Evolutionary conservation across 495 filamentous ascomycete genomes (phyloP), one percentile per base, ranked within the genome.

Genomic region (Podospora australis): DNA sequence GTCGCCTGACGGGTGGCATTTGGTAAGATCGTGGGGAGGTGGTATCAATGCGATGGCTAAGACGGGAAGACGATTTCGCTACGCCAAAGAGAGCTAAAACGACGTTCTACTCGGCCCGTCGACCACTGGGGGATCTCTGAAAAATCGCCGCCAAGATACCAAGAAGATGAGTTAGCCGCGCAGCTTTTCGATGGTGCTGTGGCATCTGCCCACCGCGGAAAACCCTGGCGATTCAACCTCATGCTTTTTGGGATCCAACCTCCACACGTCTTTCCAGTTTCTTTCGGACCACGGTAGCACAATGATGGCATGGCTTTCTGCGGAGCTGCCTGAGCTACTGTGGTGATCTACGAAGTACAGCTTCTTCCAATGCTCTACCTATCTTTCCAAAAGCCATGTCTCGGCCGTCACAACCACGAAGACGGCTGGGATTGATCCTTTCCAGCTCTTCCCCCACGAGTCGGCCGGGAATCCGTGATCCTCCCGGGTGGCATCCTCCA

Each of bases 141-240:
- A 10, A 10, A 36, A 36, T n/a, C 22, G 2, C 21, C 41, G 53
- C 48, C 53, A 55, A 55, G 53, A 28, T n/a, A 6, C 52, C 57
- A 57, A 55, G 52, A 46, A 49, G 50, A 57, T 58, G 47, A 44
- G 41, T 47, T 64, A 60, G 62, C 56, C 62, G 59, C 62, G 59
- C 57, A 58, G 32, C 21, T 39, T 49, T 42, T 28, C 26, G 29
- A 32, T 35, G 34, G 36, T 26, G n/a, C 21, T 16, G 40, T 50
- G n/a, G 20, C 22, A 36, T 32, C 39, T 40, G n/a, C n/a, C n/a
- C n/a, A n/a, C n/a, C n/a, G n/a, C n/a, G n/a, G n/a, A n/a, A n/a
- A n/a, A n/a, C n/a, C n/a, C n/a, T n/a, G n/a, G n/a, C n/a, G n/a
- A n/a, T n/a, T n/a, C n/a, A n/a, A n/a, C n/a, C n/a, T n/a, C n/a